Evolutionary conservation across 129 eudicot species (phyloP), one percentile per base, ranked within the genome.

Genomic region (Saposhnikovia divaricata): DNA sequence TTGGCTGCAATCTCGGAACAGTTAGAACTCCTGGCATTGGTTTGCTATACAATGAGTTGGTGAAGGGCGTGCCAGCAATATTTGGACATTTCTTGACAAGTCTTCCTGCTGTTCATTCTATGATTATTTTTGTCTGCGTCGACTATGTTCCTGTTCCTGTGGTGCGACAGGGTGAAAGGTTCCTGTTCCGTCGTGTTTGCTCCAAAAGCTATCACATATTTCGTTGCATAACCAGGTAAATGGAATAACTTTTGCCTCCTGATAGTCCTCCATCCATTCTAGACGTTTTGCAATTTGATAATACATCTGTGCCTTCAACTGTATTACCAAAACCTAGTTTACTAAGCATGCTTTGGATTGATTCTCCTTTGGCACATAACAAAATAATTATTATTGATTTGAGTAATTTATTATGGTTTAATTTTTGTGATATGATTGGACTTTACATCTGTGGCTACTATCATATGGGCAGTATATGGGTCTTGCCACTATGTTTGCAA

Each of bases 21-120:
- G 86, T 92, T 10, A 89, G 99, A 82, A 97, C 99, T 84, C 97
- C 99, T 76, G 99, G 99, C 27, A 92, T 95, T 79, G 95, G 97
- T 71, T 90, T 95, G 87, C 85, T 95, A 47, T 95, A 95, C 83
- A 95, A 92, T 81, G 99, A 95, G 90, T 92, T 95, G 71, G 97
- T 90, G 66, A 92, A 89, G 76, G 99, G 99, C 2, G 84, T 95
- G 28, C 99, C 99, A 1, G 91, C 96, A 31, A 90, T 95, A 61
- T 92, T 95, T 84, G 99, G 97, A 61, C 97, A 95, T 57, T 95
- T 95, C 81, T 74, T 95, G 28, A 92, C 97, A 38, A 89, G 91
- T 77, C 95, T 95, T 74, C 99, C 99, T 57, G 99, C 97, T 82
- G 90, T 92, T 18, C 99, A 95, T 87, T 95, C 99, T 47, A 95